A percentile compares a stretch with the other conserved stretches of the same genome.
Conservation (phyloP, 2,329 filamentous ascomycete species). For the Pseudocercospora eumusae region DNA sequence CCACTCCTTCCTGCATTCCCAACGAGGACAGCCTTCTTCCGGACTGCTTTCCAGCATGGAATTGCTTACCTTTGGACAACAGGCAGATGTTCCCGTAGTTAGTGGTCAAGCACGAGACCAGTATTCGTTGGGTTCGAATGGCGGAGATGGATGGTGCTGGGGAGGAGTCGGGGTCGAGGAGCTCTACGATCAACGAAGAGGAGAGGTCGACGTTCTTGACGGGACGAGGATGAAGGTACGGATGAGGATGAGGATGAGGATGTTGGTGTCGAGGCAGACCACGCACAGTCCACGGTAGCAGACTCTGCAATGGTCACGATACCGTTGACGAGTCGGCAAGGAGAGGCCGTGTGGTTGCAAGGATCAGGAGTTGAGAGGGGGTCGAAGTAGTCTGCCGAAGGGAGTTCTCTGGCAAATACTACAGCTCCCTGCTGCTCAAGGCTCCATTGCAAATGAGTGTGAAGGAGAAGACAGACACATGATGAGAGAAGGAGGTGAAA, state of each 20-base stretch:
- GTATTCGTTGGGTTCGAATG: constrained; percentile 14
- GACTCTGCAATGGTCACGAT: constrained; percentile 30
- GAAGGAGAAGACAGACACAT: constrained; percentile 15
- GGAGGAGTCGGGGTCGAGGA: constrained; percentile 33
- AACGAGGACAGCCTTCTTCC: not conserved
- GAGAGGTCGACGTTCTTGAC: constrained; percentile 39
- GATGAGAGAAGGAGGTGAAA: constrained; percentile 15
- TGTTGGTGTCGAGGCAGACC: constrained; percentile 26
- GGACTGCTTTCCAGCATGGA: not conserved
- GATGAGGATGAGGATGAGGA: constrained; percentile 12
- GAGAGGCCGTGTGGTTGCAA: constrained; percentile 26
- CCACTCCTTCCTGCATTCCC: not conserved
- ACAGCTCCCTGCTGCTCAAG: constrained; percentile 28
- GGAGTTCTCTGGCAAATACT: constrained; percentile 26
- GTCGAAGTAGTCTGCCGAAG: constrained; percentile 20
- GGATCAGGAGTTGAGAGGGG: constrained; percentile 26
- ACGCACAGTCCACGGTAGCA: constrained; percentile 31
- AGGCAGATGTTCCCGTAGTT: constrained; percentile 1
- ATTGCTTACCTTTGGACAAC: constrained; percentile 13
- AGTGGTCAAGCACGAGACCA: constrained; percentile 24
- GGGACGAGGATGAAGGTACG: constrained; percentile 9
- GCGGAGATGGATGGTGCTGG: constrained; percentile 4
- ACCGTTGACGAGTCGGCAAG: constrained; percentile 27
- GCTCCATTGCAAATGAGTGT: constrained; percentile 28
- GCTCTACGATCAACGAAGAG: constrained; percentile 48